Base-by-base conservation (phyloP, 495 filamentous ascomycete genomes). In the Staphylotrichum tortipilum region DNA sequence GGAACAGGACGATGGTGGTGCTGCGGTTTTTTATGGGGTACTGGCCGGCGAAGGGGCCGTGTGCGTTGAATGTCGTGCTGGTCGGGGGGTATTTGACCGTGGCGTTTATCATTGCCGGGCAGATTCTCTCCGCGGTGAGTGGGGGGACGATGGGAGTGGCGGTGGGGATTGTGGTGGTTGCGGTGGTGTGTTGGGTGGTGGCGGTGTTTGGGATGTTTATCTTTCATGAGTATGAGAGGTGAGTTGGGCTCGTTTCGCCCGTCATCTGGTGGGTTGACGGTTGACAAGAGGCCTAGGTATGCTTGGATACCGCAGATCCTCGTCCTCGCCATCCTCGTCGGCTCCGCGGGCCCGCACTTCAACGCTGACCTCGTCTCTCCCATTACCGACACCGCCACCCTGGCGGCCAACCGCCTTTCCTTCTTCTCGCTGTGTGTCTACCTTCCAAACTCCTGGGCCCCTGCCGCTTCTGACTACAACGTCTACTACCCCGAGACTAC, bases 21-120 rank as follows among this genome's bases (percentile, higher is more conserved):
- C 73, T 81, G 15, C 75, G 85, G 12, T 89, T 82, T 65, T 76
- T 79, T 21, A 88, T 88, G 78, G 86, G 85, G 26, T 89, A 84
- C 79, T 89, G 82, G 80, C 85, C 86, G 1, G 79, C 78, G 55
- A 88, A 88, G 65, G 64, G 89, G 7, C 74, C 86, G 30, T 83
- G 85, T 12, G 48, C 87, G 15, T 67, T 90, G 45, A 86, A 88
- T 53, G 66, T 89, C 14, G 76, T 88, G 34, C 74, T 86, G 45
- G 75, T 87, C 63, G 67, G 87, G 21, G 85, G 85, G 10, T 90
- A 88, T 52, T 71, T 75, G 40, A 63, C 88, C 65, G 79, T 89
- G 49, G 79, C 83, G 57, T 80, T 76, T 42, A 81, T 89, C 18
- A 75, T 89, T 18, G 78, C 81, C 2, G 86, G 86, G 1, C 84